Base-by-base conservation (phyloP, 306 rosid genomes). In the Prosopis cineraria region DNA sequence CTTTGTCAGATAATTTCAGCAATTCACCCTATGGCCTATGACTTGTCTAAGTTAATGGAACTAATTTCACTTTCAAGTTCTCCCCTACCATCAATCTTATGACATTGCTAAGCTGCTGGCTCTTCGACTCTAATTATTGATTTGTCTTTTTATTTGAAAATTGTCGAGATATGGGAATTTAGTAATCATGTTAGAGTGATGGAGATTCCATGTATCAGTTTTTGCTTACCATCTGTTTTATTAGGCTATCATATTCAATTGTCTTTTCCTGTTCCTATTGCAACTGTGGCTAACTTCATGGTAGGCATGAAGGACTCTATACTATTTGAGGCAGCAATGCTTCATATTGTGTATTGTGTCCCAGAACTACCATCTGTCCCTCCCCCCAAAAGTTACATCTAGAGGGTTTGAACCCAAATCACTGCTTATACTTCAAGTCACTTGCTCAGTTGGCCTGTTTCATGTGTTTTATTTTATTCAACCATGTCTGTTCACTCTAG, bases 261-360 rank as follows among this genome's bases (percentile, higher is more conserved):
- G 63, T 73, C 78, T 74, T 45, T 62, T 52, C 62, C 40, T 73
- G 71, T 68, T 77, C 52, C 59, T 60, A 41, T 33, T 12, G 74
- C 39, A 9, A 37, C 58, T 75, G 74, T 43, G 58, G 30, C 43
- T 34, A 60, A 20, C 68, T 72, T 67, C 30, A 53, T 71, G 31
- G 56, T 50, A 53, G 11, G 20, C 34, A 70, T 29, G 1, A 17
- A 59, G 62, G 77, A 30, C 39, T 39, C 19, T 72, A 62, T 12
- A 43, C 67, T 29, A 76, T 41, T 40, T 75, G 36, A 10, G 33
- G 66, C 17, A 27, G 56, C 16, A 10, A 22, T 68, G 60, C 44
- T 77, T 65, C 64, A 25, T 56, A 3, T 25, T 56, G 6, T 56
- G 64, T 10, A 11, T 34, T 43, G 45, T 56, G 16, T 25, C 25